Evolutionary conservation across 2,329 filamentous ascomycete genomes (phyloP).

Genomic region (Decorospora gaudefroyi): DNA sequence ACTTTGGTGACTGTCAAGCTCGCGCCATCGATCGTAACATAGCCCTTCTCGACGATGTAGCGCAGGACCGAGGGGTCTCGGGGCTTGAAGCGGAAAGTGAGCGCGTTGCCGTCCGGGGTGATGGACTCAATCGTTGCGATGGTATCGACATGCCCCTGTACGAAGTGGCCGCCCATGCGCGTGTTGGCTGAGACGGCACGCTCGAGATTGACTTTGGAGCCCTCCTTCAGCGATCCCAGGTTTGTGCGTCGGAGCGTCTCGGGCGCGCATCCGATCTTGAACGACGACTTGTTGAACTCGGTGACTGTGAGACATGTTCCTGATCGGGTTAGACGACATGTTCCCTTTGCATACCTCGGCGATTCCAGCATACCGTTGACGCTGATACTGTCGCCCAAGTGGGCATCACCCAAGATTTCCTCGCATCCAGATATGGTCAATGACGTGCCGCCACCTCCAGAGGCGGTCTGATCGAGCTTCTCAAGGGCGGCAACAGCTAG

Average conservation of each 20-base stretch:
- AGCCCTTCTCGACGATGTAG: slow-evolving; percentile 96
- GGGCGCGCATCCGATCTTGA: slow-evolving; percentile 92
- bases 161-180: slow-evolving; percentile 97
- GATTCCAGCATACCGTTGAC: slow-evolving; percentile 73
- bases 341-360: neutral
- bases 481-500: slow-evolving; percentile 83
- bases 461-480: slow-evolving; percentile 72
- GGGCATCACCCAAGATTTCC: slow-evolving; percentile 78
- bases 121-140: slow-evolving; percentile 74
- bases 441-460: slow-evolving; percentile 79
- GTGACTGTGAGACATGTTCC: slow-evolving; percentile 90
- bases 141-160: slow-evolving; percentile 96
- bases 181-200: slow-evolving; percentile 87
- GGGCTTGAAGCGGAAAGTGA: slow-evolving; percentile 83
- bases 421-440: slow-evolving; percentile 79
- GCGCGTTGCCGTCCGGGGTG: slow-evolving; percentile 82
- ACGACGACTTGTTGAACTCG: slow-evolving; percentile 64
- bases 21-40: slow-evolving; percentile 89
- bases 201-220: slow-evolving; percentile 85
- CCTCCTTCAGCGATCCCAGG: slow-evolving; percentile 71
- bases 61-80: slow-evolving; percentile 69
- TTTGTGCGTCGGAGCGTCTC: slow-evolving; percentile 96
- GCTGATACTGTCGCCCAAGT: slow-evolving; percentile 90
- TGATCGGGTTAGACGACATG: slow-evolving; percentile 28
- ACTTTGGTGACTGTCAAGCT: slow-evolving; percentile 91